Evolutionary conservation across 352 stramenopile genomes (phyloP).

Genomic region (Pythium chondricola): DNA sequence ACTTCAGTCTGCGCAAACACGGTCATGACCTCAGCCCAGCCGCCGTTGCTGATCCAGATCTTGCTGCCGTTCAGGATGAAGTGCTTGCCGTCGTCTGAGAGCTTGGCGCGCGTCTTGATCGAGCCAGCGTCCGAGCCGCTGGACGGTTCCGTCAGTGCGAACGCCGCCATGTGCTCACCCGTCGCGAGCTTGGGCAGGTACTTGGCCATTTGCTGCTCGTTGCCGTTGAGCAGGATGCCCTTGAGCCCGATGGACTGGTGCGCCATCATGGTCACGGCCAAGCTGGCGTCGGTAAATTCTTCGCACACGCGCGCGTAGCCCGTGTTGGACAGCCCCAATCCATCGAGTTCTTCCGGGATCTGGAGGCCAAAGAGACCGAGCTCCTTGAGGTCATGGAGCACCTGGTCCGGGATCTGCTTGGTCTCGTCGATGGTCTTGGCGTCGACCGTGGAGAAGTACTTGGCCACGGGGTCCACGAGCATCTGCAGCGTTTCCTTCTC

Average conservation of each 20-base stretch:
- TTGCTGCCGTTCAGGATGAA: conserved; percentile 93
- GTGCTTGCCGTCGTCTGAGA: conserved; percentile 88
- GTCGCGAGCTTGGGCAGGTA: conserved; percentile 89
- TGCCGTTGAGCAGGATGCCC: conserved; percentile 85
- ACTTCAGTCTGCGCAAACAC: conserved; percentile 95
- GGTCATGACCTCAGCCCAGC: conserved; percentile 94
- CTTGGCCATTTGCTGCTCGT: conserved; percentile 76
- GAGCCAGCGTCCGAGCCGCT: conserved; percentile 86
- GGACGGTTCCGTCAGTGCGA: conserved; percentile 88
- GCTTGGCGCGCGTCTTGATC: conserved; percentile 86
- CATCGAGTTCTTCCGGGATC: conserved; percentile 76
- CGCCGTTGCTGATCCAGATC: conserved; percentile 97
- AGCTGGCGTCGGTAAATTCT: conserved; percentile 72
- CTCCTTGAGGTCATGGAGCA: conserved; percentile 73
- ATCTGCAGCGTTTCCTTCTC: conserved; percentile 82
- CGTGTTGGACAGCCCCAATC: conserved; percentile 77
- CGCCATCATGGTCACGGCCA: conserved; percentile 83
- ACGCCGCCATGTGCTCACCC: conserved; percentile 80
- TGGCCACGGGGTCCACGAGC: conserved; percentile 76
- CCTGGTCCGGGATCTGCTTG: conserved; percentile 66
- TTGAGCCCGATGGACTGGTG: conserved; percentile 87
- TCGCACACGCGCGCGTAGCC: conserved; percentile 81
- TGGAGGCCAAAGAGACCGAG: conserved; percentile 83
- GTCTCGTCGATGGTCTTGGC: conserved; percentile 74
- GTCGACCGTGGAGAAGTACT: conserved; percentile 73